Conservation (phyloP, 2,329 filamentous ascomycete species). For the Colletotrichum liriopes region DNA sequence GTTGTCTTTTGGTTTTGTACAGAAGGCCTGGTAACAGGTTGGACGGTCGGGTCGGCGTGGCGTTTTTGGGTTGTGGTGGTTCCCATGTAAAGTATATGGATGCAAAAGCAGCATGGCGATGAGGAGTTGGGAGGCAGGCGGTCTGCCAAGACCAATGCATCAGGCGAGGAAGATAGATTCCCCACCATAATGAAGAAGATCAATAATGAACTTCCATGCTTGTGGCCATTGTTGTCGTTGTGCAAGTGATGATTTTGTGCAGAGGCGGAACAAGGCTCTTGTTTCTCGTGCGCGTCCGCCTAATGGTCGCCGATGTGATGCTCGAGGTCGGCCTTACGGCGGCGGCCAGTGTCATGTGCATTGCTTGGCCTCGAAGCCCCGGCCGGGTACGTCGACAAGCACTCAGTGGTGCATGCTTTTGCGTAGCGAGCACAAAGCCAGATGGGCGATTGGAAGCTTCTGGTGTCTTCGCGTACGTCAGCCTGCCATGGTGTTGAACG, state of each 20-base stretch:
- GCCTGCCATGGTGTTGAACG: slow-evolving; percentile 9
- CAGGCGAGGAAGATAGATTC: slow-evolving; percentile 28
- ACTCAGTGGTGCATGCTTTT: neutral
- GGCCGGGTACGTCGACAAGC: neutral
- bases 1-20: slow-evolving; percentile 39
- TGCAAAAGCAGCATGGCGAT: slow-evolving; percentile 27
- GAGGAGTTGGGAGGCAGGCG: slow-evolving; percentile 19
- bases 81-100: slow-evolving; percentile 41
- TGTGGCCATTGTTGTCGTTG: neutral
- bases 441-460: neutral
- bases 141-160: slow-evolving; percentile 16
- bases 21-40: slow-evolving; percentile 32
- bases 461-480: slow-evolving; percentile 2
- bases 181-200: slow-evolving; percentile 35
- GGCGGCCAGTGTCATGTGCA: neutral
- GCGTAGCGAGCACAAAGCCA: neutral
- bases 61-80: slow-evolving; percentile 33
- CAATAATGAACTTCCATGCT: slow-evolving; percentile 20
- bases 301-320: neutral
- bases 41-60: slow-evolving; percentile 39
- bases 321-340: neutral
- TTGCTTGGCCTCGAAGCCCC: neutral
- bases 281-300: neutral
- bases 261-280: neutral
- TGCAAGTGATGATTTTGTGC: neutral